phyloP scores from a whole-genome alignment of 1,284 basidiomycete species.

The Ceraceosorus guamensis region DNA sequence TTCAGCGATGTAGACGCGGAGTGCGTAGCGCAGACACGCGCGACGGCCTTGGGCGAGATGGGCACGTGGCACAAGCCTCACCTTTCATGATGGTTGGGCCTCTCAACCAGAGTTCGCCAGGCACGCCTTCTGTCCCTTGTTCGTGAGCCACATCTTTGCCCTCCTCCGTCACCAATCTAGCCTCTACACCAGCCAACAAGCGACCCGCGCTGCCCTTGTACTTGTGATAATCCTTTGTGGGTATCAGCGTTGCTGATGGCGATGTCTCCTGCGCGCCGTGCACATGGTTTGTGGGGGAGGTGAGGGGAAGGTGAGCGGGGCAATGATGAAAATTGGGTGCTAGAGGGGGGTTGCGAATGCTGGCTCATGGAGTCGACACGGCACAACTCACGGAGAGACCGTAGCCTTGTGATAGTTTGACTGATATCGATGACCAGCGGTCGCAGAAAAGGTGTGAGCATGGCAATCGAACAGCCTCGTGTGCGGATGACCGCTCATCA shows the following conservation, averaged over 20 bases:
- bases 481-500: too few species aligned
- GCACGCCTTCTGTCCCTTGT: constrained; percentile 55
- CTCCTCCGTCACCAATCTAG: constrained; percentile 62
- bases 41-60: too few species aligned
- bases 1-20: too few species aligned
- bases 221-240: background rate
- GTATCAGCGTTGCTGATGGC: background rate
- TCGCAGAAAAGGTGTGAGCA: too few species aligned
- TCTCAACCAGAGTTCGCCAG: constrained; percentile 73
- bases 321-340: too few species aligned
- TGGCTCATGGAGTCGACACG: too few species aligned
- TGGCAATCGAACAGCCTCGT: too few species aligned
- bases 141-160: constrained; percentile 44
- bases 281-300: too few species aligned
- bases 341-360: too few species aligned
- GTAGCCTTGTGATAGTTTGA: constrained; percentile 54
- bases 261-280: background rate
- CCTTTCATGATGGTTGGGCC: constrained; percentile 54
- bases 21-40: too few species aligned
- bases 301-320: too few species aligned
- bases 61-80: too few species aligned
- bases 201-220: constrained; percentile 54
- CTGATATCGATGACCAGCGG: background rate
- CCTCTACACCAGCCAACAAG: constrained; percentile 70
- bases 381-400: constrained; percentile 67